These are phyloP conservation scores for Allantophomopsis cytisporea DNA, from an alignment of 2,329 filamentous ascomycete genomes.

Conservation along the genomic window DNA sequence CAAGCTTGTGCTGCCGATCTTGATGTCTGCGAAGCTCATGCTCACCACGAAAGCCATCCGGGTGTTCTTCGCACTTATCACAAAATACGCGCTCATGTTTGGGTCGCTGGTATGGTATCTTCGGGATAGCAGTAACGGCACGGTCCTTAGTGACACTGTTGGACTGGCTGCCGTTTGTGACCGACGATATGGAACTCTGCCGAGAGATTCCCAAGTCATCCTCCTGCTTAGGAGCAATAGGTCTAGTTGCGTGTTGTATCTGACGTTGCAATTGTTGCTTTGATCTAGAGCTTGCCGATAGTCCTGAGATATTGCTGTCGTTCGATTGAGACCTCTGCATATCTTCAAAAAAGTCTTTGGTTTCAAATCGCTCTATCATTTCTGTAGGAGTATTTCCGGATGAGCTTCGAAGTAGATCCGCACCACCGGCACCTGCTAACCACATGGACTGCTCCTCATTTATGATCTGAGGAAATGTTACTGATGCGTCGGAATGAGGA, in stretches of 20 bases:
- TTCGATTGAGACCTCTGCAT: slow-evolving; percentile 19
- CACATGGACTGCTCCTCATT: slow-evolving; percentile 17
- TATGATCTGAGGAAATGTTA: slow-evolving; percentile 5
- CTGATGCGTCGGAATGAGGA: slow-evolving; percentile 6
- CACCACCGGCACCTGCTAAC: slow-evolving; percentile 17
- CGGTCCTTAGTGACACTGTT: slow-evolving; percentile 10
- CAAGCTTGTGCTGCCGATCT: slow-evolving; percentile 47
- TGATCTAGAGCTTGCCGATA: slow-evolving; percentile 15
- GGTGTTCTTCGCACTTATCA: slow-evolving; percentile 64
- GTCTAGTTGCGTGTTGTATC: slow-evolving; percentile 13
- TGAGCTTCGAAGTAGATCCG: slow-evolving; percentile 4
- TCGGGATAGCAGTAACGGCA: slow-evolving; percentile 14
- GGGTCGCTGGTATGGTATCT: slow-evolving; percentile 18
- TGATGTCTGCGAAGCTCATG: slow-evolving; percentile 68
- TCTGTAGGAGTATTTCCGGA: slow-evolving; percentile 2
- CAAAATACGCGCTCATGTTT: slow-evolving; percentile 53
- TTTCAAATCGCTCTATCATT: slow-evolving; percentile 8
- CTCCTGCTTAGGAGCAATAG: slow-evolving; percentile 17
- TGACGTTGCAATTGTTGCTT: slow-evolving; percentile 16
- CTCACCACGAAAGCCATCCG: slow-evolving; percentile 79
- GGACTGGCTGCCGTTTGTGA: slow-evolving; percentile 10
- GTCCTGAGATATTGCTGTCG: slow-evolving; percentile 17
- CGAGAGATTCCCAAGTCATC: slow-evolving; percentile 14
- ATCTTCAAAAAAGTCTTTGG: slow-evolving; percentile 13
- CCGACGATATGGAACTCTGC: slow-evolving; percentile 15